These are phyloP conservation scores for Chalciporus pseudorubinellus DNA, from an alignment of 768 basidiomycete genomes.

Conservation along the genomic window DNA sequence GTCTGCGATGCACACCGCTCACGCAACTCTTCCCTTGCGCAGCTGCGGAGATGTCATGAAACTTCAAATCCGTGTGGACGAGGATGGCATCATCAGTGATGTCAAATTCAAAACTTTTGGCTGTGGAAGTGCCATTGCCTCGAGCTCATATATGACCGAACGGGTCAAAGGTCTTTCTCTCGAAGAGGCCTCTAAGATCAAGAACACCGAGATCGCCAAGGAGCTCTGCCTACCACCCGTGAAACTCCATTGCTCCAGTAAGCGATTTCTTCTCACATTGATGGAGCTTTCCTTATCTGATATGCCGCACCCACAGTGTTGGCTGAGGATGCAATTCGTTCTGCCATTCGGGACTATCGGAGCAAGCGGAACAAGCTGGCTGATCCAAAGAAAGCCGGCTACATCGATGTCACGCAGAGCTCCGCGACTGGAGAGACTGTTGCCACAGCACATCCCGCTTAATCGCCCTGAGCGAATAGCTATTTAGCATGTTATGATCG, in stretches of 20 bases:
- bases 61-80: constrained; percentile 96
- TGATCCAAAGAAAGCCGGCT: constrained; percentile 56
- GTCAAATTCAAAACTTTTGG: constrained; percentile 99
- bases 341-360: constrained; percentile 95
- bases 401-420: constrained; percentile 69
- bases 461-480: constrained; percentile 17
- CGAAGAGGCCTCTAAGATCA: constrained; percentile 93
- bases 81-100: constrained; percentile 91
- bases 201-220: constrained; percentile 99
- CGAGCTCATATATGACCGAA: constrained; percentile 98
- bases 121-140: constrained; percentile 97
- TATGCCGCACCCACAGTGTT: constrained; percentile 58
- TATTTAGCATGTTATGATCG: not conserved
- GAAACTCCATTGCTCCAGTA: constrained; percentile 93
- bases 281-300: constrained; percentile 20
- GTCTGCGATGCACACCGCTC: constrained; percentile 12
- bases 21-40: constrained; percentile 12
- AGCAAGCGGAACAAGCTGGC: constrained; percentile 65
- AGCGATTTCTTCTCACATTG: constrained; percentile 27
- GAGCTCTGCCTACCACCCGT: constrained; percentile 94
- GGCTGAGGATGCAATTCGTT: constrained; percentile 98
- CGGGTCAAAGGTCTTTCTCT: constrained; percentile 92
- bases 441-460: constrained; percentile 48
- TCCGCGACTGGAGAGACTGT: constrained; percentile 51
- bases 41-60: constrained; percentile 99